Conservation (phyloP, 225 moss, liverwort and hornwort species). For the Lunularia cruciata region DNA sequence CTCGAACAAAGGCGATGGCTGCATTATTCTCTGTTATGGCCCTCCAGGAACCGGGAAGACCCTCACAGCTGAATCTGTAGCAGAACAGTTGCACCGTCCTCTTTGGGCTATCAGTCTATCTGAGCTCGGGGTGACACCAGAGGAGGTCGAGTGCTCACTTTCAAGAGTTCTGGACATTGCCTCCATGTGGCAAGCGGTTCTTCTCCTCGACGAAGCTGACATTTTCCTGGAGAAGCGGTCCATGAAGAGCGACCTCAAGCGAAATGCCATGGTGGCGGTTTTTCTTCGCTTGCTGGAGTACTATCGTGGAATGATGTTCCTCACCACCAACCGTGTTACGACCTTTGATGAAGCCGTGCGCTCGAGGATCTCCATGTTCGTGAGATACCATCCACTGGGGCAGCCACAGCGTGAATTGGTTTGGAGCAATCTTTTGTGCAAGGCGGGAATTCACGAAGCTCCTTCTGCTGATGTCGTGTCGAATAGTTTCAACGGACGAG, state of each 20-base stretch:
- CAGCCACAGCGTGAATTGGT: conserved; percentile 33
- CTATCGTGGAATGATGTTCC: conserved; percentile 58
- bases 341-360: conserved; percentile 64
- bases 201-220: conserved; percentile 46
- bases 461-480: conserved; percentile 17
- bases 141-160: conserved; percentile 28
- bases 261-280: conserved; percentile 60
- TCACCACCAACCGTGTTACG: conserved; percentile 56
- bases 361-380: conserved; percentile 59
- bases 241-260: conserved; percentile 28
- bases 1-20: conserved; percentile 43
- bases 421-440: conserved; percentile 39
- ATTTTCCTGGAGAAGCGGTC: conserved; percentile 37
- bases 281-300: conserved; percentile 65
- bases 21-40: conserved; percentile 43
- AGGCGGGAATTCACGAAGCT: conserved; percentile 10
- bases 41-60: conserved; percentile 45
- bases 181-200: conserved; percentile 34
- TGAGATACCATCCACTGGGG: conserved; percentile 44
- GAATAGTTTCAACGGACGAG: conserved; percentile 51
- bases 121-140: conserved; percentile 27
- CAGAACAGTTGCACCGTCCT: conserved; percentile 37
- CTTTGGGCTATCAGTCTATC: conserved; percentile 39
- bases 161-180: conserved; percentile 35
- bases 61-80: conserved; percentile 44